A percentile compares a stretch with the other conserved stretches of the same genome.
phyloP scores from a whole-genome alignment of 148 eudicot species.

The Bassia scoparia region DNA sequence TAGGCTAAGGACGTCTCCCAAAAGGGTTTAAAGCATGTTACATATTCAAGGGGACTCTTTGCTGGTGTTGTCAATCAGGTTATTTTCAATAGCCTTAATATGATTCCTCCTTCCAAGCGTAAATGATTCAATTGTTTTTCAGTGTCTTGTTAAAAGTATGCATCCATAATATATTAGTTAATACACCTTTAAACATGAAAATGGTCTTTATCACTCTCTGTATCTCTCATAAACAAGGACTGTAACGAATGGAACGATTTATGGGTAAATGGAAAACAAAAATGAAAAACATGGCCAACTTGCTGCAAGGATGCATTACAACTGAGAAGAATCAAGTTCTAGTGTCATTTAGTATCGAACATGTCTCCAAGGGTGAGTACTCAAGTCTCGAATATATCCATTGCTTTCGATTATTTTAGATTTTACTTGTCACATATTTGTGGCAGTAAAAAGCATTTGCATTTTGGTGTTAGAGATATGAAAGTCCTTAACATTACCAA shows the following conservation, averaged over 20 bases:
- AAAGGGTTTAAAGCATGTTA: slow-evolving; percentile 58
- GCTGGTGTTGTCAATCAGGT: slow-evolving; percentile 73
- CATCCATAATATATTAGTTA: not conserved
- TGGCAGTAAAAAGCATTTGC: too few species aligned
- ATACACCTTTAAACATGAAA: not conserved
- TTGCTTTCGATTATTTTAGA: not conserved
- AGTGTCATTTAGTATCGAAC: slow-evolving; percentile 54
- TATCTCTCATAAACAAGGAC: not conserved
- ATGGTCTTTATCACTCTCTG: too few species aligned
- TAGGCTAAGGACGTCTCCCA: slow-evolving; percentile 62
- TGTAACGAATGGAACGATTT: slow-evolving; percentile 36
- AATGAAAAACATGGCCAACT: slow-evolving; percentile 67
- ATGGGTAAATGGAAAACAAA: slow-evolving; percentile 80
- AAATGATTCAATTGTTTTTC: too few species aligned
- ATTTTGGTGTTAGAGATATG: too few species aligned
- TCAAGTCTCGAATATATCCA: not conserved
- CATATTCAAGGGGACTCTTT: slow-evolving; percentile 61
- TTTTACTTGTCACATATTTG: too few species aligned
- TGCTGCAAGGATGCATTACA: slow-evolving; percentile 71
- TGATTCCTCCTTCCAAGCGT: not conserved
- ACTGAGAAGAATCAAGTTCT: slow-evolving; percentile 56
- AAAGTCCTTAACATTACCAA: too few species aligned
- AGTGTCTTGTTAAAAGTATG: not conserved
- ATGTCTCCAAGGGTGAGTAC: slow-evolving; percentile 63
- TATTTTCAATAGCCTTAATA: not conserved